phyloP scores from a whole-genome alignment of 1,284 basidiomycete species.

The Tilletia caries region DNA sequence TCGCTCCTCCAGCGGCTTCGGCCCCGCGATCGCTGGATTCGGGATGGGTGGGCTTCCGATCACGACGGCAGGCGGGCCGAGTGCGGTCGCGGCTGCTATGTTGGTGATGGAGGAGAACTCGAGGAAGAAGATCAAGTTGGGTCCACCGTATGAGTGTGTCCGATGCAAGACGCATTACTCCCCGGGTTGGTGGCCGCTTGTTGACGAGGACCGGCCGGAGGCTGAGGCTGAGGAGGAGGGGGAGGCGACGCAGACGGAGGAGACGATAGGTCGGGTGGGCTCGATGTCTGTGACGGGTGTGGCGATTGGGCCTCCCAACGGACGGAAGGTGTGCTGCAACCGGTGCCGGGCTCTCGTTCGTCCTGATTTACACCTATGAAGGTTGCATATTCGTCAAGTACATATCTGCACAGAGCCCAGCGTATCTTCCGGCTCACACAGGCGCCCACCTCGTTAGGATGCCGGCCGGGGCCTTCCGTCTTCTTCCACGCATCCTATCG shows the following conservation, averaged over 20 bases:
- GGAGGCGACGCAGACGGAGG: not conserved
- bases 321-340: conserved; percentile 6
- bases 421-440: no score
- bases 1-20: not conserved
- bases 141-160: not conserved
- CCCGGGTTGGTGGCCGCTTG: conserved; percentile 3
- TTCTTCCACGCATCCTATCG: no score
- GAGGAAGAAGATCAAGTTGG: not conserved
- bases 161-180: not conserved
- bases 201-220: not conserved
- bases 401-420: no score
- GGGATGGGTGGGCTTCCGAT: no score
- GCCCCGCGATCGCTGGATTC: not conserved
- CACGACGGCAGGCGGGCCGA: not conserved
- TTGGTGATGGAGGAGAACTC: not conserved
- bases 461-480: no score
- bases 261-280: not conserved
- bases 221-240: not conserved
- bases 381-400: not conserved
- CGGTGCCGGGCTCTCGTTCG: not conserved
- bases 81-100: not conserved
- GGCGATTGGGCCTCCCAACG: not conserved
- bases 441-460: no score
- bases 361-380: not conserved
- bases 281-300: not conserved